phyloP scores from a whole-genome alignment of 495 filamentous ascomycete species.

The Neurospora tetrasperma region DNA sequence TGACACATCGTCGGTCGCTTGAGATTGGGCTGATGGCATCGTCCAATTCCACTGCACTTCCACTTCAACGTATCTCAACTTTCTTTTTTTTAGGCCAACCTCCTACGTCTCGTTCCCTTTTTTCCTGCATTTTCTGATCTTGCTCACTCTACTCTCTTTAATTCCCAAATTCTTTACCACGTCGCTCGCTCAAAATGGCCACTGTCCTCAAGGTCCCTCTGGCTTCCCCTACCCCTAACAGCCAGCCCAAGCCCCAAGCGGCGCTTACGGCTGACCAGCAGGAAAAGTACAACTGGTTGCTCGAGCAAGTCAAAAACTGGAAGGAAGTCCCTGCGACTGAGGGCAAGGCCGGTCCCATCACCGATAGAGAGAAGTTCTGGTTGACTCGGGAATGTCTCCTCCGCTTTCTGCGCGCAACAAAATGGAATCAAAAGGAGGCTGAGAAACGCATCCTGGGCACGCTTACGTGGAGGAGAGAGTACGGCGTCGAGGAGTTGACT shows the following conservation, averaged over 20 bases:
- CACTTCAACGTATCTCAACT: neutral
- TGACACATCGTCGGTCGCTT: neutral
- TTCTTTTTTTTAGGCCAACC: neutral
- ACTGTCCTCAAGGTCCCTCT: slow-evolving; percentile 58
- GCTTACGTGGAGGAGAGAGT: slow-evolving; percentile 81
- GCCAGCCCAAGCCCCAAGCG: slow-evolving; percentile 41
- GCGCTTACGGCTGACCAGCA: slow-evolving; percentile 67
- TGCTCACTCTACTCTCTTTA: neutral
- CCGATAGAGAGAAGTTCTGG: slow-evolving; percentile 76
- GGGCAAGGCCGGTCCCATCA: slow-evolving; percentile 53
- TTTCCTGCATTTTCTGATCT: neutral
- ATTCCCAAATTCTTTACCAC: neutral
- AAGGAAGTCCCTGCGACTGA: slow-evolving; percentile 56
- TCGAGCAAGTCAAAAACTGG: slow-evolving; percentile 58
- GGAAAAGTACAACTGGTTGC: slow-evolving; percentile 66
- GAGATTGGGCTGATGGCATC: neutral
- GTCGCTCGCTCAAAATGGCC: slow-evolving; percentile 19
- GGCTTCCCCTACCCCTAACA: slow-evolving; percentile 43
- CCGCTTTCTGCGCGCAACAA: slow-evolving; percentile 85
- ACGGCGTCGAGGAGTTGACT: slow-evolving; percentile 61
- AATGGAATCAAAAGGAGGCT: slow-evolving; percentile 74
- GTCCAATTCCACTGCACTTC: neutral
- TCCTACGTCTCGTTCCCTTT: neutral
- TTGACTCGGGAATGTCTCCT: slow-evolving; percentile 85
- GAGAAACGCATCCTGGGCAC: slow-evolving; percentile 68